Base-by-base conservation (phyloP, 371 early-diverging fungal species). In the Massospora cicadina region DNA sequence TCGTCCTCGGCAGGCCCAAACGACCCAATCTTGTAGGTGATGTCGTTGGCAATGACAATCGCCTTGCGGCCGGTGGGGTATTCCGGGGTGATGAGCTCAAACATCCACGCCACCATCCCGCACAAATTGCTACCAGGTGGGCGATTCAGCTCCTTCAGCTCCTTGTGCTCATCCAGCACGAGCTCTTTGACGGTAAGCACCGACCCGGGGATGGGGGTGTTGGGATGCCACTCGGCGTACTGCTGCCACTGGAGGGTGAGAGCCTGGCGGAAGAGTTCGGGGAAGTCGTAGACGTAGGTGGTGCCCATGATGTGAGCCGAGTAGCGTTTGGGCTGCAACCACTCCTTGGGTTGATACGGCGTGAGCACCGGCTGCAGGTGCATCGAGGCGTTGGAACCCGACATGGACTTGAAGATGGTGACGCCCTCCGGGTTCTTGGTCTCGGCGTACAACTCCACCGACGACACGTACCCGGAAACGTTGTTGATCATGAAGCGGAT, bases 261-360 rank as follows among this genome's bases (percentile, higher is more conserved):
- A n/a, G 85, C 81, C 68, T 88, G 83, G 32, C 86, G 82, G 88
- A 98, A 95, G 68, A 98, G 81, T 65, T 93, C 94, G 3, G 93
- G 92, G 84, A 93, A 98, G 70, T 98, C 98, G 69, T 98, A 95
- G 31, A 98, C 91, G 68, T 94, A 98, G 24, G 97, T 93, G 13
- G 98, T 98, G 55, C 94, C 96, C 89, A 95, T 89, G 68, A 93
- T 76, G 67, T 96, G 95, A 64, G 95, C 98, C 84, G 91, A 90
- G 82, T 94, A 92, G 70, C 98, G 91, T 67, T 90, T 88, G 66
- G 95, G 94, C 79, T 96, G 96, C 65, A 98, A 83, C 82, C 87
- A 83, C 72, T 93, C 93, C 83, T 93, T 94, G 69, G 90, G 87
- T 63, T 88, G 85, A 69, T 96, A 93, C 69, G 88, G 88, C 59